These are phyloP conservation scores for Pseudogymnoascus sp. DNA, from an alignment of 2,329 filamentous ascomycete species.

Conservation along the genomic window DNA sequence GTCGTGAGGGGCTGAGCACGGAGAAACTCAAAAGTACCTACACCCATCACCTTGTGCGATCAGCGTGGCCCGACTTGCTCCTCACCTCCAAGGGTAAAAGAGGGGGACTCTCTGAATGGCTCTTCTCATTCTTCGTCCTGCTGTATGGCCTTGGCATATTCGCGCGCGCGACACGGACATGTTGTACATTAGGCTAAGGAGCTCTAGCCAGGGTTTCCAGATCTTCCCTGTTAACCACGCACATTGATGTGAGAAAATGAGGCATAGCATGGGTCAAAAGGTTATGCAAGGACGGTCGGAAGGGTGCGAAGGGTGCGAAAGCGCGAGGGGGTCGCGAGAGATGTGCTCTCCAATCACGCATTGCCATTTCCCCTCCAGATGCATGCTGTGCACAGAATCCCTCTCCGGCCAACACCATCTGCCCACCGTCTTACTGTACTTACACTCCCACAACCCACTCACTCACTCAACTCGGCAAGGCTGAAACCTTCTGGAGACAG, in stretches of 20 bases:
- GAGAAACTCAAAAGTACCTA: neutral
- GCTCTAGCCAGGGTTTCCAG: neutral
- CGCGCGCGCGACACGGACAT: neutral
- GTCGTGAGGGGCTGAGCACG: neutral
- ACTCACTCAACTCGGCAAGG: neutral
- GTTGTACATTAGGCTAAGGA: constrained; percentile 6
- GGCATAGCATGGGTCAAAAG: neutral
- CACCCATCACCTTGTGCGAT: neutral
- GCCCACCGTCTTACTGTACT: neutral
- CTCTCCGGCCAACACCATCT: neutral
- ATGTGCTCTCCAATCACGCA: neutral
- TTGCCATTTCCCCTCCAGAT: neutral
- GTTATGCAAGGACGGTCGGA: neutral
- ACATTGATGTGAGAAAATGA: neutral
- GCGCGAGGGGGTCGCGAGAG: too few relatives aligned
- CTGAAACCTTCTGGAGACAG: neutral
- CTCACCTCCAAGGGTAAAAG: neutral
- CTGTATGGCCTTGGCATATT: neutral
- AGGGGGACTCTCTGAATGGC: neutral
- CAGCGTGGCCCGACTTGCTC: neutral
- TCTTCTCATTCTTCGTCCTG: neutral
- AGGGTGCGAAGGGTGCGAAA: neutral
- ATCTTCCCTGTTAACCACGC: neutral
- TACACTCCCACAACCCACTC: neutral
- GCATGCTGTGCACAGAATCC: neutral